Conservation (phyloP, 371 early-diverging fungal genomes). For the Coemansia sp. region DNA sequence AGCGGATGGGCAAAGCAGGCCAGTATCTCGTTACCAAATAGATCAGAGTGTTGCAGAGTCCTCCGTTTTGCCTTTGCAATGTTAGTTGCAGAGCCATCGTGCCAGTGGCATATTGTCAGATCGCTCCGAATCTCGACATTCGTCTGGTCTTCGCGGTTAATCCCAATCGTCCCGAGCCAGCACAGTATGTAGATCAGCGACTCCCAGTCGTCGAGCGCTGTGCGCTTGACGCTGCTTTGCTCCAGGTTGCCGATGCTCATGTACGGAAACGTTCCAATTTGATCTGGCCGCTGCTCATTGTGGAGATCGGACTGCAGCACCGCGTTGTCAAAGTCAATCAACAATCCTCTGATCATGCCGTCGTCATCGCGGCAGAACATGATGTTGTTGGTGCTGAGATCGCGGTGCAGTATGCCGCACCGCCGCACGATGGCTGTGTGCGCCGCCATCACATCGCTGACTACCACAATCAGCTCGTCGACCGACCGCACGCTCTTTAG, state of each 20-base stretch:
- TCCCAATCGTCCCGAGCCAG: slow-evolving; percentile 12
- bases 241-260: slow-evolving; percentile 27
- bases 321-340: slow-evolving; percentile 24
- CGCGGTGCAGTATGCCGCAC: slow-evolving; percentile 11
- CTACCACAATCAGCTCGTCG: slow-evolving; percentile 16
- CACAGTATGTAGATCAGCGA: slow-evolving; percentile 19
- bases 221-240: background rate
- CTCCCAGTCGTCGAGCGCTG: slow-evolving; percentile 31
- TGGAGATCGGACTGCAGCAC: background rate
- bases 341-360: background rate
- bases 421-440: slow-evolving; percentile 8
- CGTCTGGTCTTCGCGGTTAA: background rate
- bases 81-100: too few relatives aligned
- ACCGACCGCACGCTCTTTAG: slow-evolving; percentile 5
- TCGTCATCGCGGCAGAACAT: background rate
- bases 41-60: too few relatives aligned
- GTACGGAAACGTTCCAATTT: slow-evolving; percentile 16
- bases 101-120: too few relatives aligned
- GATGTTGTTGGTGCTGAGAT: slow-evolving; percentile 17
- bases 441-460: slow-evolving; percentile 13
- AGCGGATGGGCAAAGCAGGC: too few relatives aligned
- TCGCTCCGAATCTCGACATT: too few relatives aligned
- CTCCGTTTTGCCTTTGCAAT: too few relatives aligned
- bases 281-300: background rate
- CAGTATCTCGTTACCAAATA: too few relatives aligned